A percentile compares a stretch with the other conserved stretches of the same genome.
These are phyloP conservation scores for Plantago rigida DNA, from an alignment of 305 asterid genomes.

Conservation along the genomic window DNA sequence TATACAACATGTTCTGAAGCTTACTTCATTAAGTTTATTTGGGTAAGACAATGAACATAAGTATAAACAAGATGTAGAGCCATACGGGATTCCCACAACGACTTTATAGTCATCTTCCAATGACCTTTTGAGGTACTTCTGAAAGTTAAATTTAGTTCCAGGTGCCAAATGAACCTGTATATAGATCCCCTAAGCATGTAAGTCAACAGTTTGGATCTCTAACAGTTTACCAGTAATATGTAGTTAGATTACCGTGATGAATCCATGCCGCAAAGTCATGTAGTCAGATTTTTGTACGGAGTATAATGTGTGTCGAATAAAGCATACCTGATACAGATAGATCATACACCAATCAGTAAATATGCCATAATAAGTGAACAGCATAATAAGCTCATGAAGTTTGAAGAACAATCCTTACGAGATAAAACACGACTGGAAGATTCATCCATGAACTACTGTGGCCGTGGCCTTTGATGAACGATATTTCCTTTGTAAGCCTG, in stretches of 20 bases:
- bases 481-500: constrained; percentile 37
- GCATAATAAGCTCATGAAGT: background rate
- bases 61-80: background rate
- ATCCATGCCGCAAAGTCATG: constrained; percentile 54
- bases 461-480: constrained; percentile 35
- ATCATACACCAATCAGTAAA: background rate
- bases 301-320: constrained; percentile 43
- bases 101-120: constrained; percentile 81
- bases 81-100: constrained; percentile 65
- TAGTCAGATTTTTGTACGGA: constrained; percentile 49
- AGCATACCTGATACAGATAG: constrained; percentile 38
- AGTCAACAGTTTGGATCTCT: background rate
- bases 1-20: background rate
- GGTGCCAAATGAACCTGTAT: constrained; percentile 69
- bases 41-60: background rate
- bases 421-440: constrained; percentile 27
- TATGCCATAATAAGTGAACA: background rate
- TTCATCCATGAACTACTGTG: constrained; percentile 34
- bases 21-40: background rate
- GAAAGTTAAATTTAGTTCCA: constrained; percentile 64
- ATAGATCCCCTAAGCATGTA: background rate
- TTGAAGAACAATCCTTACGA: constrained; percentile 22
- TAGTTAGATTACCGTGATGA: constrained; percentile 37
- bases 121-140: constrained; percentile 67
- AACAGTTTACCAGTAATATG: background rate